These are phyloP conservation scores for Skeletonema potamos DNA, from an alignment of 108 stramenopile genomes.

Conservation along the genomic window DNA sequence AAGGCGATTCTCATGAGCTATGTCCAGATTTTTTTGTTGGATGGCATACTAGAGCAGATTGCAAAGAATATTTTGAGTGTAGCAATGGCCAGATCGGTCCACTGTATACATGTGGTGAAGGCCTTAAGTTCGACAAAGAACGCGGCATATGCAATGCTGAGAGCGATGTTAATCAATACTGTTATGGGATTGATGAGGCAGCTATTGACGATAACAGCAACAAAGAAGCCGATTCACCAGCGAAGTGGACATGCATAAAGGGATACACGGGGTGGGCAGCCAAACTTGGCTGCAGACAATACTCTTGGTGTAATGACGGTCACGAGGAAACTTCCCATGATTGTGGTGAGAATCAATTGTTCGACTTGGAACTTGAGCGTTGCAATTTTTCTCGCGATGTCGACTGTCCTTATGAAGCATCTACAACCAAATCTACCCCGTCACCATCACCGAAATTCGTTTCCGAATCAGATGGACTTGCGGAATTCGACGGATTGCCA, in stretches of 20 bases:
- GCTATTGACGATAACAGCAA: not conserved
- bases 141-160: not conserved
- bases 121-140: not conserved
- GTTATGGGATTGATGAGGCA: not conserved
- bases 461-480: not conserved
- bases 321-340: conserved; percentile 5
- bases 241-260: conserved; percentile 8
- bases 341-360: conserved; percentile 21
- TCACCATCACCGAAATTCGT: not conserved
- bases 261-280: conserved; percentile 19
- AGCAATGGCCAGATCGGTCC: not conserved
- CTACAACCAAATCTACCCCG: conserved; percentile 1
- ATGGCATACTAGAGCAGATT: not conserved
- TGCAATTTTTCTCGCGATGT: conserved; percentile 33
- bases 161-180: not conserved
- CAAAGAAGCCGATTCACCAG: not conserved
- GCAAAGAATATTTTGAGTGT: not conserved
- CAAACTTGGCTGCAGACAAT: conserved; percentile 18
- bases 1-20: not conserved
- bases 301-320: conserved; percentile 28
- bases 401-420: not conserved
- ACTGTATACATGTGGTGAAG: not conserved
- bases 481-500: not conserved
- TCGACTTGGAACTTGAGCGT: conserved; percentile 15
- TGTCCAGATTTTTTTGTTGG: not conserved